Percentiles rank a stretch among this genome's conserved stretches.
phyloP scores from a whole-genome alignment of 768 basidiomycete species.

The Trametes coccinea region DNA sequence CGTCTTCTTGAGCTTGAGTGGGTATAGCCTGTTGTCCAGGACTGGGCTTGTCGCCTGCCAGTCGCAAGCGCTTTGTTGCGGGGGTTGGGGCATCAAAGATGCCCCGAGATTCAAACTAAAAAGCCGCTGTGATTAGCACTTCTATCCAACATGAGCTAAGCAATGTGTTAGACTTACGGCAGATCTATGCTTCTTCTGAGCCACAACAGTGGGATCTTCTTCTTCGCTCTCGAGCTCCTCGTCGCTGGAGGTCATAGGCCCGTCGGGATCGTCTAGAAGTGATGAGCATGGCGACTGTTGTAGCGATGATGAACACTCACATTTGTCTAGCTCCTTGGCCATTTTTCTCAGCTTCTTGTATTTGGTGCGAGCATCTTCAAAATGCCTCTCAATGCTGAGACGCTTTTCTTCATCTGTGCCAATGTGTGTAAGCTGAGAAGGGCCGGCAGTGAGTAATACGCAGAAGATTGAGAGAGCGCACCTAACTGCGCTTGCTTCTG shows the following conservation, averaged over 20 bases:
- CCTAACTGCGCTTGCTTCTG: not conserved
- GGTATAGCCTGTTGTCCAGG: too few relatives aligned
- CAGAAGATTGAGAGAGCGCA: not conserved
- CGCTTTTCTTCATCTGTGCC: not conserved
- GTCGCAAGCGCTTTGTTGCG: not conserved
- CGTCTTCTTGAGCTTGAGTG: too few relatives aligned
- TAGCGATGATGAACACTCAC: not conserved
- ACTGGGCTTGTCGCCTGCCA: too few relatives aligned
- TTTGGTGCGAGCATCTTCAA: not conserved
- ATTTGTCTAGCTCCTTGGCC: not conserved
- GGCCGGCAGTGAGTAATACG: not conserved
- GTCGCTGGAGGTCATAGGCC: too few relatives aligned
- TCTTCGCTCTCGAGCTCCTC: not conserved
- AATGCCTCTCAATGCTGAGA: not conserved
- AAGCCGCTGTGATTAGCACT: too few relatives aligned
- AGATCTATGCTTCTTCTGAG: not conserved
- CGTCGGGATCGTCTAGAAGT: too few relatives aligned
- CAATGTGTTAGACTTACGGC: slow-evolving; percentile 1
- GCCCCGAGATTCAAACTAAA: slow-evolving; percentile 3
- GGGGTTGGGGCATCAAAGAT: not conserved
- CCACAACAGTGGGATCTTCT: not conserved
- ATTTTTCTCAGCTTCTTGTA: not conserved
- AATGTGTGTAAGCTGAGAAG: not conserved
- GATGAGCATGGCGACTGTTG: not conserved
- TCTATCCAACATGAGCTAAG: too few relatives aligned